Evolutionary conservation across 495 filamentous ascomycete species (phyloP), one percentile per base, ranked within the genome.

Genomic region (Hypoxylon cercidicola): DNA sequence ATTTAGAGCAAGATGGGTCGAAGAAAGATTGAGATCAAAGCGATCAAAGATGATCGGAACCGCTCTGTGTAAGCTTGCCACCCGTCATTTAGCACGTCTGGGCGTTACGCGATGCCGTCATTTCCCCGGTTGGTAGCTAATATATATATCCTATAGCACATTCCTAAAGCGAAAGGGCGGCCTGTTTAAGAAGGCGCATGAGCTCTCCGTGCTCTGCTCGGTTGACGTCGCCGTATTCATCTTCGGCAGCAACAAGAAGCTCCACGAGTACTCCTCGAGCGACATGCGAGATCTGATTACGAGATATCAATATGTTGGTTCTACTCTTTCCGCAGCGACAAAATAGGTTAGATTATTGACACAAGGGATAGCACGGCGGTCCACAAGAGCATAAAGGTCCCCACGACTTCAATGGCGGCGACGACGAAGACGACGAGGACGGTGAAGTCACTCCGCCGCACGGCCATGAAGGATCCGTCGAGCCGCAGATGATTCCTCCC

Each of bases 141-240:
- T 93, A 87, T 66, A 87, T 90, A 85, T 90, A 87, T 88, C 81
- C 28, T 54, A 53, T 73, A 97, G 96, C 58, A 99, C 95, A 30
- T 99, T 99, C 76, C 82, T 99, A 54, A 99, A 99, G 82, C 90
- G 95, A 78, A 99, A 99, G 79, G 95, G 94, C 67, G 95, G 95
- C 69, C 84, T 99, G 20, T 98, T 99, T 85, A 99, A 99, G 86
- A 99, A 99, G 85, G 95, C 95, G 55, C 92, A 99, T 79, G 95
- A 99, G 83, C 85, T 99, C 20, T 97, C 94, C 60, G 95, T 98
- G 40, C 88, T 99, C 62, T 99, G 95, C 76, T 97, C 92, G 44
- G 95, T 99, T 69, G 96, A 99, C 77, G 94, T 99, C 66, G 95
- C 96, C 21, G 95, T 99, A 59, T 93, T 99, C 68, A 97, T 99